phyloP scores from a whole-genome alignment of 352 stramenopile species.

The Phytophthora niederhauseri region DNA sequence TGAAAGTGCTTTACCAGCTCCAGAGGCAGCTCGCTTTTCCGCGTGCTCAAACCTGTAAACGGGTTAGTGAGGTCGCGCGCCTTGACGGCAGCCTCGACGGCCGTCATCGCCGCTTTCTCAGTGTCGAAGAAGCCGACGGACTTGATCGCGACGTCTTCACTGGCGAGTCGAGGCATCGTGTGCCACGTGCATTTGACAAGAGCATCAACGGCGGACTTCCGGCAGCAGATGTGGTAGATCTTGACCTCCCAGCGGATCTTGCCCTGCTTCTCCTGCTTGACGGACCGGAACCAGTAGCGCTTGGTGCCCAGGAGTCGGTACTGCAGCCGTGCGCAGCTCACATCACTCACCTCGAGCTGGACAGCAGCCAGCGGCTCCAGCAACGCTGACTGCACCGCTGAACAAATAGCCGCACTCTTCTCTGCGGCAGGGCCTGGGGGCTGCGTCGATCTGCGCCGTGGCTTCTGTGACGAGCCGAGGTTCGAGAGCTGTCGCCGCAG shows the following conservation, averaged over 20 bases:
- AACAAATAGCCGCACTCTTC: constrained; percentile 32
- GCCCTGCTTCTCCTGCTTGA: constrained; percentile 71
- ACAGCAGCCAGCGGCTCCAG: constrained; percentile 13
- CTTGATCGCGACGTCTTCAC: constrained; percentile 53
- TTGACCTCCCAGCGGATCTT: constrained; percentile 66
- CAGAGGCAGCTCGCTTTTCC: constrained; percentile 38
- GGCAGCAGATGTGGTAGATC: constrained; percentile 56
- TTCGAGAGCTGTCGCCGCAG: constrained; percentile 25
- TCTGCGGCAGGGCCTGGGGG: constrained; percentile 24
- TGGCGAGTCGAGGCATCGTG: constrained; percentile 37
- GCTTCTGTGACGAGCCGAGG: constrained; percentile 21
- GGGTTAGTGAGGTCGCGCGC: constrained; percentile 48
- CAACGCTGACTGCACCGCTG: constrained; percentile 23
- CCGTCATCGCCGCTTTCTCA: constrained; percentile 49
- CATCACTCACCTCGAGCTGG: constrained; percentile 41
- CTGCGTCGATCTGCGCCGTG: constrained; percentile 16
- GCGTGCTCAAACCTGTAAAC: constrained; percentile 33
- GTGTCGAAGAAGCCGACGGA: constrained; percentile 66
- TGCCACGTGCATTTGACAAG: constrained; percentile 41
- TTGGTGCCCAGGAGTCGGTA: constrained; percentile 60
- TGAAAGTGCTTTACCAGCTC: constrained; percentile 50
- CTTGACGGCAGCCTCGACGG: constrained; percentile 46
- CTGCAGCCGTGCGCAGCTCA: constrained; percentile 65
- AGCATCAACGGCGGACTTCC: constrained; percentile 43
- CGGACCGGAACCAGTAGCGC: constrained; percentile 68